phyloP scores from a whole-genome alignment of 768 basidiomycete genomes.

The Mycena pura region DNA sequence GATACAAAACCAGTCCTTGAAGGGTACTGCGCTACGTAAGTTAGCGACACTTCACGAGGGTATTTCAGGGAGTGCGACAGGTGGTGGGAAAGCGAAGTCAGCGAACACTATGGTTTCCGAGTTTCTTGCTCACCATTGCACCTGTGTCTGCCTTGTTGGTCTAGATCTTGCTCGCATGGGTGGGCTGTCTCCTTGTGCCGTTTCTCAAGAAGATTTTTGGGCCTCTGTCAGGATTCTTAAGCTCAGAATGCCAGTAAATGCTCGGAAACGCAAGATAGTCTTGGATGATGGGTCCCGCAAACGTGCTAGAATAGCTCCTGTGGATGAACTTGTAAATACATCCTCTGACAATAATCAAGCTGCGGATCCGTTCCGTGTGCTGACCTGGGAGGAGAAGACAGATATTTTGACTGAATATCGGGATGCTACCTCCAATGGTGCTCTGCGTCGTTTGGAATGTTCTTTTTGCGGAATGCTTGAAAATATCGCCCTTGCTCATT shows the following conservation, averaged over 20 bases:
- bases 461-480: slow-evolving; percentile 19
- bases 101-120: not conserved
- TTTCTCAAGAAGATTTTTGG: too few relatives aligned
- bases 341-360: too few relatives aligned
- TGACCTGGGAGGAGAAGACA: slow-evolving; percentile 8
- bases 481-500: not conserved
- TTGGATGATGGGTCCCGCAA: not conserved
- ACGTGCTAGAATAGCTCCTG: not conserved
- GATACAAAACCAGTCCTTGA: too few relatives aligned
- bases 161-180: not conserved
- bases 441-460: slow-evolving; percentile 4
- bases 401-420: slow-evolving; percentile 6
- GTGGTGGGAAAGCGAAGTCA: too few relatives aligned
- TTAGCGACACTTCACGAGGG: too few relatives aligned
- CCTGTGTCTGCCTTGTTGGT: not conserved
- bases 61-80: too few relatives aligned
- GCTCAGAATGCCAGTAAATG: not conserved
- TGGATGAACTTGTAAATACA: too few relatives aligned
- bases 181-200: not conserved
- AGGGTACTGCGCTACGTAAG: too few relatives aligned
- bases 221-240: too few relatives aligned
- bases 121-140: not conserved
- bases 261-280: not conserved
- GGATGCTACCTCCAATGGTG: not conserved
- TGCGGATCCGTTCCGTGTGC: too few relatives aligned